A percentile compares a stretch with the other conserved stretches of the same genome.
Conservation (phyloP, 352 stramenopile species). For the Albugo laibachii region DNA sequence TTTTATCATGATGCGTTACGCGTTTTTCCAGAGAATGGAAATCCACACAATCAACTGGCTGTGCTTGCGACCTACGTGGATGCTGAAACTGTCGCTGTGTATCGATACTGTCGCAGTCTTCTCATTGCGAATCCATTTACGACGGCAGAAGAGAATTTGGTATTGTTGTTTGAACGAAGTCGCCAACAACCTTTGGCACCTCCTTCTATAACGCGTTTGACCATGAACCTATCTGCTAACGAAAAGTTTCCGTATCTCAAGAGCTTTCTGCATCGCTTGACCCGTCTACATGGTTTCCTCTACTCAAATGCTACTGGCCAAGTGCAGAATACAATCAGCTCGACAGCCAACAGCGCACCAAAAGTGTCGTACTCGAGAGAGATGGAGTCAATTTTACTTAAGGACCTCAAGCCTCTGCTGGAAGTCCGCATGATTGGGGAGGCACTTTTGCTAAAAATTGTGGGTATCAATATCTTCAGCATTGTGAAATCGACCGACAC, state of each 20-base stretch:
- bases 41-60: slow-evolving; percentile 71
- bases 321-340: not conserved
- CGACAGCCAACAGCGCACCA: not conserved
- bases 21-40: slow-evolving; percentile 57
- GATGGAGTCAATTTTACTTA: slow-evolving; percentile 42
- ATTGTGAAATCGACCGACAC: not conserved
- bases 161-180: slow-evolving; percentile 74
- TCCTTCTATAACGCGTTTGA: slow-evolving; percentile 13
- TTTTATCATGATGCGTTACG: slow-evolving; percentile 53
- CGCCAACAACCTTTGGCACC: slow-evolving; percentile 40
- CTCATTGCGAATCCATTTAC: slow-evolving; percentile 69
- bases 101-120: slow-evolving; percentile 77
- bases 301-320: slow-evolving; percentile 29
- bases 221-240: slow-evolving; percentile 22
- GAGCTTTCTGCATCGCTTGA: slow-evolving; percentile 72
- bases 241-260: slow-evolving; percentile 76
- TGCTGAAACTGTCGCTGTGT: slow-evolving; percentile 78
- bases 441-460: slow-evolving; percentile 51
- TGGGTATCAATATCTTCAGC: slow-evolving; percentile 56
- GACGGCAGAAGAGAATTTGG: slow-evolving; percentile 77
- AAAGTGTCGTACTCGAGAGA: slow-evolving; percentile 14
- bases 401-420: slow-evolving; percentile 34
- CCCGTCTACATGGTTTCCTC: slow-evolving; percentile 66
- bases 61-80: slow-evolving; percentile 76
- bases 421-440: slow-evolving; percentile 41